Percentiles rank a stretch among this genome's conserved stretches.
Evolutionary conservation across 73 alveolate genomes (phyloP).

Genomic region (Tetrahymena malaccensis): DNA sequence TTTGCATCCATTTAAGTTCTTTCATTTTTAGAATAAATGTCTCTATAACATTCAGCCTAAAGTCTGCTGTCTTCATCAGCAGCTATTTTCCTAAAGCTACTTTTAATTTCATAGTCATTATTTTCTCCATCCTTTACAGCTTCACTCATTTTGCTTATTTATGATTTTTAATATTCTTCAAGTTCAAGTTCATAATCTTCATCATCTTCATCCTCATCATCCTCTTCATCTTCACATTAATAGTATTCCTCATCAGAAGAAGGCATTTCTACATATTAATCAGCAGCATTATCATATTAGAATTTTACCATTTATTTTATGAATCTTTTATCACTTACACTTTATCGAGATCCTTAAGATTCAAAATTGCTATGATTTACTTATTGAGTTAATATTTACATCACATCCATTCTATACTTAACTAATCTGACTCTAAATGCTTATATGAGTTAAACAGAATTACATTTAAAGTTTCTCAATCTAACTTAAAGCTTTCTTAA

Average conservation of each 20-base stretch:
- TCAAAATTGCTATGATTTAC: background rate
- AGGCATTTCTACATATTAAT: background rate
- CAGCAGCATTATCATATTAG: background rate
- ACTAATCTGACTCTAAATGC: background rate
- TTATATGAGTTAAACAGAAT: background rate
- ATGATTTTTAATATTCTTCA: background rate
- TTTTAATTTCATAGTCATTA: background rate
- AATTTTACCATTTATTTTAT: background rate
- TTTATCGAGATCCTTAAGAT: background rate
- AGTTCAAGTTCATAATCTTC: background rate
- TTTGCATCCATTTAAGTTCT: background rate
- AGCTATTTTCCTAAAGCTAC: background rate
- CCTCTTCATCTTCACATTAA: background rate
- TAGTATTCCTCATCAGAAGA: background rate
- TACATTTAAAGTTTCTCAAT: background rate
- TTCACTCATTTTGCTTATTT: background rate
- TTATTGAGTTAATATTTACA: background rate
- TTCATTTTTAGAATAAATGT: background rate
- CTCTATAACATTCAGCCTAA: background rate
- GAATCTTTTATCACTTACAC: background rate
- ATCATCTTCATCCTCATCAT: background rate
- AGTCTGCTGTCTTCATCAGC: background rate
- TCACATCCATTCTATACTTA: background rate
- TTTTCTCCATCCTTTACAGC: background rate
- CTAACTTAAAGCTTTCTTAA: background rate